Evolutionary conservation across 1,139 yeast genomes (phyloP).

Genomic region (Eremothecium gossypii): DNA sequence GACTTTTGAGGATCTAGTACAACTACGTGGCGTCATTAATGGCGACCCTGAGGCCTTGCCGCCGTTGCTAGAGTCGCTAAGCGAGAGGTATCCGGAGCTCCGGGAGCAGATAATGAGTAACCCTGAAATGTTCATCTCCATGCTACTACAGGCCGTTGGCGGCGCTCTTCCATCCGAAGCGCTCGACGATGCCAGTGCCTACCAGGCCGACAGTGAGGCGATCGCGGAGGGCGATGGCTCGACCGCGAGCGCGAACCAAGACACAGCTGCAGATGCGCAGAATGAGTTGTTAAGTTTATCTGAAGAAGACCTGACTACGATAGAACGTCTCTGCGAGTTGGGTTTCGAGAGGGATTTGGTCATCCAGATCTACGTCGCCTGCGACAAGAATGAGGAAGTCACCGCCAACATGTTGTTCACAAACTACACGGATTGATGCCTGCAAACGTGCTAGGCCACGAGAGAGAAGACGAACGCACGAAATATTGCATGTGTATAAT

Average conservation of each 20-base stretch:
- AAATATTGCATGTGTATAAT: slow-evolving; percentile 5
- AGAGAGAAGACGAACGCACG: slow-evolving; percentile 1
- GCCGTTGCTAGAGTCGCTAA: slow-evolving; percentile 72
- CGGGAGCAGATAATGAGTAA: slow-evolving; percentile 75
- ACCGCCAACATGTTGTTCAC: slow-evolving; percentile 79
- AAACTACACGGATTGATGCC: slow-evolving; percentile 27
- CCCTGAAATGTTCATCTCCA: slow-evolving; percentile 76
- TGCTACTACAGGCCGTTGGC: slow-evolving; percentile 53
- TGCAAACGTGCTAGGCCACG: too few species aligned
- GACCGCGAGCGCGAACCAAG: slow-evolving; percentile 13
- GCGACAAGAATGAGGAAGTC: slow-evolving; percentile 94
- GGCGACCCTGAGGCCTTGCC: slow-evolving; percentile 87
- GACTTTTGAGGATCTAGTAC: slow-evolving; percentile 43
- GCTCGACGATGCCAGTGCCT: slow-evolving; percentile 16
- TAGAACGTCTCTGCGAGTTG: slow-evolving; percentile 76
- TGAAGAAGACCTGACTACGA: slow-evolving; percentile 81
- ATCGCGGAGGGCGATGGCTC: slow-evolving; percentile 8
- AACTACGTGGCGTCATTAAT: slow-evolving; percentile 69
- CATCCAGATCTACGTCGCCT: slow-evolving; percentile 92
- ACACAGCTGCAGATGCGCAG: slow-evolving; percentile 31
- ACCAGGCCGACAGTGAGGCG: slow-evolving; percentile 7
- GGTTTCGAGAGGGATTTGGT: slow-evolving; percentile 87
- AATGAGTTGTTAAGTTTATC: slow-evolving; percentile 53
- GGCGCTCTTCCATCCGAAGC: slow-evolving; percentile 28
- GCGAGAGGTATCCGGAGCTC: slow-evolving; percentile 77